phyloP scores from a whole-genome alignment of 306 rosid species.

The Cucumis cinereus region DNA sequence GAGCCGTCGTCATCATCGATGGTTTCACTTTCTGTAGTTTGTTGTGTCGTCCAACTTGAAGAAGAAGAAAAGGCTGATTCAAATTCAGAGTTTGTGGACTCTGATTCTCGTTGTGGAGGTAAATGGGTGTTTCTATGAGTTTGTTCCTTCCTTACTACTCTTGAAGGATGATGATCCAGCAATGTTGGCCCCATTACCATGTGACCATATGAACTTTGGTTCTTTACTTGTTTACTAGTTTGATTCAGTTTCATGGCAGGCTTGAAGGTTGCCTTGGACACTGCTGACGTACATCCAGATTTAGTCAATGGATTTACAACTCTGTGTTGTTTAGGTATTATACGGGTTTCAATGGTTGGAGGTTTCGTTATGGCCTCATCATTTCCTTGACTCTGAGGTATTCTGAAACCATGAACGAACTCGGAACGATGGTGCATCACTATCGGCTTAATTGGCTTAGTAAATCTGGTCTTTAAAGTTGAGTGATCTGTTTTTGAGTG shows the following conservation, averaged over 20 bases:
- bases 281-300: background rate
- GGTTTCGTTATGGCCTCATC: slow-evolving; percentile 4
- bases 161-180: slow-evolving; percentile 17
- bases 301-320: background rate
- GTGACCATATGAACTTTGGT: background rate
- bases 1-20: background rate
- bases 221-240: background rate
- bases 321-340: background rate
- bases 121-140: background rate
- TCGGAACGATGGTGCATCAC: slow-evolving; percentile 8
- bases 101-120: slow-evolving; percentile 9
- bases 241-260: background rate
- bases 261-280: background rate
- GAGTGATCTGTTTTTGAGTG: background rate
- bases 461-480: background rate
- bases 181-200: slow-evolving; percentile 30
- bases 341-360: background rate
- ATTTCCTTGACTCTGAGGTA: slow-evolving; percentile 20
- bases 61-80: slow-evolving; percentile 16
- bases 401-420: slow-evolving; percentile 38
- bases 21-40: background rate
- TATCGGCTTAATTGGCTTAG: background rate
- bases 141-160: background rate
- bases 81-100: slow-evolving; percentile 19
- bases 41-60: slow-evolving; percentile 24